Base-by-base conservation (phyloP, 139 green algal species). In the Chlorella sp. region DNA sequence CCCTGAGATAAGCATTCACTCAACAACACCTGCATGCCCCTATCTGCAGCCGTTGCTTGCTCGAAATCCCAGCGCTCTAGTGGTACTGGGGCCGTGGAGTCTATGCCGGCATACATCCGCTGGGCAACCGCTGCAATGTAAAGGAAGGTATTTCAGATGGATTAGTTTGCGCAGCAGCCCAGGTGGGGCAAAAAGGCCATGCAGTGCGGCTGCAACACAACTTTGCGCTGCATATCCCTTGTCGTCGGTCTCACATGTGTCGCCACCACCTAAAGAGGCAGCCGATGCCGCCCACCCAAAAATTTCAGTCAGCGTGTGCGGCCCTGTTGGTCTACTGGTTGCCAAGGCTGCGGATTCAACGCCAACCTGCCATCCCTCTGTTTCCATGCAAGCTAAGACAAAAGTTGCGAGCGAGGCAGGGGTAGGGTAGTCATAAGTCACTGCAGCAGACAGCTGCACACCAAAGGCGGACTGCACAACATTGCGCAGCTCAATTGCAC, bases 351-450 rank as follows among this genome's bases (percentile, higher is more conserved):
- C 53, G 75, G 24, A 12, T 19, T 30, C 2, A 21, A 42, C 34
- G 37, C 14, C 14, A 81, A 22, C 7, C 1, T 40, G 75, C 34
- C 75, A 28, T 81, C 37, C 85, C 9, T 68, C 61, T 34, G 95
- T 80, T 85, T 86, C 48, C 48, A 57, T 57, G 48, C 48, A 57
- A 57, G 48, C 48, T 57, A 57, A 57, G 48, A 57, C 48, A 57
- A 16, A 91, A 14, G 81, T 40, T 30, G 92, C 84, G 4, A 96
- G 83, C 9, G 90, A 85, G 4, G 53, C 37, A n/a, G 95, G 81
- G 16, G 91, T 93, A 5, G 95, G 94, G 85, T 95, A 92, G 86
- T 96, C 95, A 68, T 96, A 97, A 18, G 94, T 60, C 0, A 92
- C 81, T 2, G 94, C 95, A 22, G 88, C 88, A 12, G 94, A 92